phyloP scores from a whole-genome alignment of 2,329 filamentous ascomycete genomes.

The Lecanosticta acicola region DNA sequence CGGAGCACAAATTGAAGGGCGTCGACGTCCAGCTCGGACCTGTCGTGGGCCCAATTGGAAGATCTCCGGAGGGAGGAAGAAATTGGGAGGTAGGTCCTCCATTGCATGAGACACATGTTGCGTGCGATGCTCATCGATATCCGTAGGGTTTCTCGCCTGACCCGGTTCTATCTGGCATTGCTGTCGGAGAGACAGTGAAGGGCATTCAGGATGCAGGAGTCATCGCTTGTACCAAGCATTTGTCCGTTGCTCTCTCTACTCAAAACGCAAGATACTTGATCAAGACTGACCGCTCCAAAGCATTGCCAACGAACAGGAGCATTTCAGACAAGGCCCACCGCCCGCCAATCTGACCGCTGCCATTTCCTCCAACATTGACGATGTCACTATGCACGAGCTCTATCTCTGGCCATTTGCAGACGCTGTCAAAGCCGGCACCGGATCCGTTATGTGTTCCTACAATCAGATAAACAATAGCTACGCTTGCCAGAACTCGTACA shows the following conservation, averaged over 20 bases:
- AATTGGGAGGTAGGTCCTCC: no score
- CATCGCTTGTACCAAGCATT: constrained; percentile 79
- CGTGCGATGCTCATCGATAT: no score
- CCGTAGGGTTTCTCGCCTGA: constrained; percentile 64
- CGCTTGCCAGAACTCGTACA: constrained; percentile 70
- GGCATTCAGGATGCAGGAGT: constrained; percentile 79
- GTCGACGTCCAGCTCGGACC: constrained; percentile 71
- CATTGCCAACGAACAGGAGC: constrained; percentile 69
- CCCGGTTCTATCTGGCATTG: constrained; percentile 67
- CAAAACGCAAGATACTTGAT: neutral
- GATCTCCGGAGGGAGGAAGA: constrained; percentile 60
- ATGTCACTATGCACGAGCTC: constrained; percentile 51
- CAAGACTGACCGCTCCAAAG: neutral
- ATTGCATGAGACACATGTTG: constrained; percentile 61
- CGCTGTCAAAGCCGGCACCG: constrained; percentile 47
- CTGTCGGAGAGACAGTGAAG: constrained; percentile 65
- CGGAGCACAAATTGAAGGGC: constrained; percentile 69
- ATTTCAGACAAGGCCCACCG: constrained; percentile 52
- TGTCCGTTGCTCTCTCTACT: constrained; percentile 15
- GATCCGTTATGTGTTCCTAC: constrained; percentile 57
- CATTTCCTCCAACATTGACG: constrained; percentile 57
- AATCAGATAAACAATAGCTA: constrained; percentile 72
- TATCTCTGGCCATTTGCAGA: constrained; percentile 45
- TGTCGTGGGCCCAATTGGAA: constrained; percentile 67
- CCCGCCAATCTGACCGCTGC: constrained; percentile 54